Percentiles rank a stretch among this genome's conserved stretches.
phyloP scores from a whole-genome alignment of 257 asterid species.

The Paraleonurus japonicus region DNA sequence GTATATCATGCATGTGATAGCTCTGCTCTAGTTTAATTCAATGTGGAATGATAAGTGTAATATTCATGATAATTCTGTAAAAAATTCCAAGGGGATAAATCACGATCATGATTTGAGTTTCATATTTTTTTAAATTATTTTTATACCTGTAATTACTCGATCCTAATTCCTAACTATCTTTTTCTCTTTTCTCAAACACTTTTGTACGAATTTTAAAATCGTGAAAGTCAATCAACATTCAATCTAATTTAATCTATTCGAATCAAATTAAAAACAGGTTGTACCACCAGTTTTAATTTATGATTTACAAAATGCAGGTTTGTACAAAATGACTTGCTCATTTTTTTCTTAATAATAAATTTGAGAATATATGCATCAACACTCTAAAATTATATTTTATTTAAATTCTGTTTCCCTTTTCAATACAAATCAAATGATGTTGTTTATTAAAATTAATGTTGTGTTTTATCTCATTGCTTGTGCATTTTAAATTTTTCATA shows the following conservation, averaged over 20 bases:
- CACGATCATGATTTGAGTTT: not conserved
- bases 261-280: too few relatives aligned
- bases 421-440: too few relatives aligned
- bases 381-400: not conserved
- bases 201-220: too few relatives aligned
- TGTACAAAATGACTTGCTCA: too few relatives aligned
- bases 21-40: not conserved
- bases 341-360: too few relatives aligned
- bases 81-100: constrained; percentile 25
- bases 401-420: not conserved
- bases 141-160: not conserved
- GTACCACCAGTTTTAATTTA: too few relatives aligned
- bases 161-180: too few relatives aligned
- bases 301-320: too few relatives aligned
- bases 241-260: too few relatives aligned
- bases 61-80: not conserved
- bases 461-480: not conserved
- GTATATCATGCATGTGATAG: constrained; percentile 25
- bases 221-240: too few relatives aligned
- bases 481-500: not conserved
- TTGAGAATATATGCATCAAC: not conserved
- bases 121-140: not conserved
- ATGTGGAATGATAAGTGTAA: not conserved
- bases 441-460: too few relatives aligned
- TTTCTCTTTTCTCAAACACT: not conserved